Evolutionary conservation across 2,329 filamentous ascomycete species (phyloP), one percentile per base, ranked within the genome.

Genomic region (Fusarium sp.): DNA sequence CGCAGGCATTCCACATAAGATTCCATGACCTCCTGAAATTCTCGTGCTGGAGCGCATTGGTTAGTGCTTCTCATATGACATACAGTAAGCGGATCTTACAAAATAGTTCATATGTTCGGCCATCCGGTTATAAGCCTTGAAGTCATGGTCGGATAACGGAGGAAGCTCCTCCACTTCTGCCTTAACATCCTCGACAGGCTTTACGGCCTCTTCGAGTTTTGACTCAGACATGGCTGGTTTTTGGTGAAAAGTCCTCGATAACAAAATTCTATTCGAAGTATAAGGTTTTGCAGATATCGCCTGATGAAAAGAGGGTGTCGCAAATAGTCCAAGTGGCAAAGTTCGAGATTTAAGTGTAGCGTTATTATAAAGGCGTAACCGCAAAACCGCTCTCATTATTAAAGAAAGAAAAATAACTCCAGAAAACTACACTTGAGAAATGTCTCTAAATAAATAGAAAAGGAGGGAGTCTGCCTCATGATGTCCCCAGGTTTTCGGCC

Each of bases 21-120:
- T 86, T 91, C 92, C 92, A 97, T 5, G 86, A 86, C 43, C 84
- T 80, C 24, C 92, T 90, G 83, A 96, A 96, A 80, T 92, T 86
- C 71, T 89, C 88, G 80, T 96, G 92, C 89, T 92, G 69, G 10
- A 9, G 10, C 40, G 9, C 32, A 17, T 65, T 40, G 48, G 54
- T 28, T 15, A 6, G 4, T 19, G 7, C 8, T 40, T 6, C 24
- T 11, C 8, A 11, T 50, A 26, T 13, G 6, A 15, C 39, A 7
- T 6, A 6, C 14, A 10, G 20, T 3, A 20, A 26, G n/a, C 5
- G 1, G 5, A 10, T 51, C 85, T 73, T 82, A 90, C 89, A 79
- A 90, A 94, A 65, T 86, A 81, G 44, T 94, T 86, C 92, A 94
- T 94, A 67, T 87, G 85, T 57, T 91, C 91, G 0, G 91, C 89